A percentile compares a stretch with the other conserved stretches of the same genome.
These are phyloP conservation scores for Ogataea allantospora DNA, from an alignment of 805 yeast genomes.

Conservation along the genomic window DNA sequence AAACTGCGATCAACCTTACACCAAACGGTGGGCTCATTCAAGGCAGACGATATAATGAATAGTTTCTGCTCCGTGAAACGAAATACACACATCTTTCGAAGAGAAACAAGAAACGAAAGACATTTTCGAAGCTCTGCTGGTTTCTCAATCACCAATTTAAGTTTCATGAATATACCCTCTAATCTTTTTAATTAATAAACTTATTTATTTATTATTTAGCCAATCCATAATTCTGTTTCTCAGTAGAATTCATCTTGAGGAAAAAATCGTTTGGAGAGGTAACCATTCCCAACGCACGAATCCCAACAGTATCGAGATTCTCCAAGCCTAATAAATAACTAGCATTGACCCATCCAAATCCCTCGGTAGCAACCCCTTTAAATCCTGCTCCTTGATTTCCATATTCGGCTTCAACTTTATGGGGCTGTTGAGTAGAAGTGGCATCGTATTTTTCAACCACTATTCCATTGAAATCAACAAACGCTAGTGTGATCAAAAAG, in stretches of 20 bases:
- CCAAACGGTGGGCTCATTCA: constrained; percentile 69
- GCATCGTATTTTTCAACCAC: constrained; percentile 96
- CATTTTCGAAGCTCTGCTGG: constrained; percentile 25
- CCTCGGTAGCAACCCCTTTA: constrained; percentile 91
- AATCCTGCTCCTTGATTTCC: constrained; percentile 95
- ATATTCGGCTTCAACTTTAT: constrained; percentile 90
- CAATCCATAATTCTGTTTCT: constrained; percentile 36
- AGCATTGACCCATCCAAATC: constrained; percentile 98
- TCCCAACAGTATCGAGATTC: constrained; percentile 61
- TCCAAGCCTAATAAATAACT: constrained; percentile 73
- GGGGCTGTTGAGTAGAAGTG: constrained; percentile 78
- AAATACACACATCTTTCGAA: constrained; percentile 56
- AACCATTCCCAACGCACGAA: constrained; percentile 75
- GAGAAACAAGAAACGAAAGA: constrained; percentile 31
- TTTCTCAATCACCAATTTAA: constrained; percentile 26
- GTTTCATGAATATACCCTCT: constrained; percentile 20
- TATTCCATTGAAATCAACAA: constrained; percentile 89
- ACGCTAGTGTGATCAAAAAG: constrained; percentile 82
- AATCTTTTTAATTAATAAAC: background rate
- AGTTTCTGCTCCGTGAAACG: constrained; percentile 52
- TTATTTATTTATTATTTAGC: background rate
- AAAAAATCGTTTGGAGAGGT: constrained; percentile 71
- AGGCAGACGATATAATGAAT: constrained; percentile 48
- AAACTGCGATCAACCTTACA: constrained; percentile 48
- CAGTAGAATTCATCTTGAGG: constrained; percentile 41